These are phyloP conservation scores for Emydomyces testavorans DNA, from an alignment of 2,329 filamentous ascomycete genomes.

Conservation along the genomic window DNA sequence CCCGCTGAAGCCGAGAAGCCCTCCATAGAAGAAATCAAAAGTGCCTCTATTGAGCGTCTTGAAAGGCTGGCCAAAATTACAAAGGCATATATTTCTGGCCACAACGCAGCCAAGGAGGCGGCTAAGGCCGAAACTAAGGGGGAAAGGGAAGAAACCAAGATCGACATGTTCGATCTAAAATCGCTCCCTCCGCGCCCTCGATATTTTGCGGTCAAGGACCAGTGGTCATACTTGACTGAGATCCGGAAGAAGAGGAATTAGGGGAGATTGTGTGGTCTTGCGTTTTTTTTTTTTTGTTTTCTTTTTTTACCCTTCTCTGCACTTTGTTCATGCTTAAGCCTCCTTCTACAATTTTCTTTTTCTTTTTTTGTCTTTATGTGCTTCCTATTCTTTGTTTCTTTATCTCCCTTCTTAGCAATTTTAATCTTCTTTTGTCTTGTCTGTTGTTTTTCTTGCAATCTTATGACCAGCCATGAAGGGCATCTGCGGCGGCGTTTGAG, in stretches of 20 bases:
- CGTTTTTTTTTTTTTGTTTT: neutral
- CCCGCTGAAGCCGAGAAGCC: neutral
- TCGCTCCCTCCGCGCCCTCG: neutral
- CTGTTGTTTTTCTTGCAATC: neutral
- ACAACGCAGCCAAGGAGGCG: neutral
- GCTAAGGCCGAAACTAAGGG: neutral
- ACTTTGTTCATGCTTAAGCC: neutral
- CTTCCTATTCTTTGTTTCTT: neutral
- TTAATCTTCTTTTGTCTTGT: neutral
- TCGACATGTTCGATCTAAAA: neutral
- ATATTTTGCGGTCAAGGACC: neutral
- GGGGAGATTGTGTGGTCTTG: neutral
- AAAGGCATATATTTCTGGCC: neutral
- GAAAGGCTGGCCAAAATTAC: neutral
- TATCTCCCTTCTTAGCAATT: neutral
- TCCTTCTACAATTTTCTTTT: neutral
- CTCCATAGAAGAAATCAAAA: neutral
- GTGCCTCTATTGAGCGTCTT: neutral
- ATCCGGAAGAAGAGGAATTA: neutral
- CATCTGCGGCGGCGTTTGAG: conserved; percentile 4
- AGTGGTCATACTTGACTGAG: conserved; percentile 7
- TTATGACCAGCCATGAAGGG: conserved; percentile 7
- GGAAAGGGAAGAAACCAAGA: neutral
- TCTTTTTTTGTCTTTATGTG: neutral
- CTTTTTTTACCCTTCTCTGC: neutral